Percentiles rank a stretch among this genome's conserved stretches.
Evolutionary conservation across 2,329 filamentous ascomycete species (phyloP).

Genomic region (Gremmenia infestans): DNA sequence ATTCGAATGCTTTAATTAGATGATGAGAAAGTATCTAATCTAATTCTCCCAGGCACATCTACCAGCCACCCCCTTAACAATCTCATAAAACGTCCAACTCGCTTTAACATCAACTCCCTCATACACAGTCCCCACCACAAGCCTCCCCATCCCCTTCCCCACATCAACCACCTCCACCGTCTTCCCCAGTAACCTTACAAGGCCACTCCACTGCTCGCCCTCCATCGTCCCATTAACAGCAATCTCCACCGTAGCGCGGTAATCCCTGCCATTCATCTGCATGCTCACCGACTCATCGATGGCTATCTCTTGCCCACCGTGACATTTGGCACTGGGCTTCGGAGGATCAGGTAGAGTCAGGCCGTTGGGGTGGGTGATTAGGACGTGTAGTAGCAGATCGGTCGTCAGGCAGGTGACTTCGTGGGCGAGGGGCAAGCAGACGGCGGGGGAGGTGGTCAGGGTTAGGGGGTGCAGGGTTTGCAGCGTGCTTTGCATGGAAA

Average conservation of each 20-base stretch:
- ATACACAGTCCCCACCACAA: neutral
- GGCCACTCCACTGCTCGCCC: neutral
- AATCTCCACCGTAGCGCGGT: neutral
- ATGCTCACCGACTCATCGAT: neutral
- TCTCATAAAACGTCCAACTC: neutral
- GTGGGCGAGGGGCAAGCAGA: neutral
- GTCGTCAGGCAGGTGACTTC: neutral
- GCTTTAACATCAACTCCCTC: neutral
- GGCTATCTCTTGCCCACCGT: neutral
- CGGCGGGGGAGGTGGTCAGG: neutral
- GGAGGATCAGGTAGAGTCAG: too few species aligned
- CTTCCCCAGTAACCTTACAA: neutral
- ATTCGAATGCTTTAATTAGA: neutral
- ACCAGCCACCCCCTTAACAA: neutral
- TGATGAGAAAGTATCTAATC: neutral
- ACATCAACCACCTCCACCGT: neutral
- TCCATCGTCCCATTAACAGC: constrained; percentile 1
- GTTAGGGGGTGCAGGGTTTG: neutral
- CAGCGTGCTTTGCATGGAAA: neutral
- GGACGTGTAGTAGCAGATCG: neutral
- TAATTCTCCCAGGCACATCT: neutral
- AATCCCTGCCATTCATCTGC: neutral
- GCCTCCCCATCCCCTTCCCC: neutral
- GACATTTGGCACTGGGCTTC: neutral
- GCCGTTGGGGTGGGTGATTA: too few species aligned